A percentile compares a stretch with the other conserved stretches of the same genome.
Conservation (phyloP, 805 yeast genomes). For the Jamesozyma rosinii region DNA sequence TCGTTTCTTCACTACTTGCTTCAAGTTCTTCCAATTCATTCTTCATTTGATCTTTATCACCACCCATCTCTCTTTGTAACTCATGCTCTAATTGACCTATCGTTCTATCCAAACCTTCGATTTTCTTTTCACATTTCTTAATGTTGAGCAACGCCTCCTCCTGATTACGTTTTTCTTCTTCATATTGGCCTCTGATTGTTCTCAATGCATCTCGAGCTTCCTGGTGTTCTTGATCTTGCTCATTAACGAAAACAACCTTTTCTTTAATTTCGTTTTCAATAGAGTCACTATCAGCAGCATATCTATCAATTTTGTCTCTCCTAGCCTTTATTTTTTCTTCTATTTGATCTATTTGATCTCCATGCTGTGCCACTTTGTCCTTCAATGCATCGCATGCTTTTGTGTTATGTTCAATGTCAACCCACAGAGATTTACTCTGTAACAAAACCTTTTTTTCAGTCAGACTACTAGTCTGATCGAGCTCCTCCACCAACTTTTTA, state of each 20-base stretch:
- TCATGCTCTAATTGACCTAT: conserved; percentile 22
- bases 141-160: conserved; percentile 16
- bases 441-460: conserved; percentile 32
- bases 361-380: conserved; percentile 9
- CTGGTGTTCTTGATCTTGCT: conserved; percentile 15
- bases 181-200: conserved; percentile 12
- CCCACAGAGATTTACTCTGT: conserved; percentile 44
- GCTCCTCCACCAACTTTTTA: conserved; percentile 32
- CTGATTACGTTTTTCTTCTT: conserved; percentile 17
- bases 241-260: conserved; percentile 9
- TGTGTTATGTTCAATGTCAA: conserved; percentile 29
- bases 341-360: conserved; percentile 14
- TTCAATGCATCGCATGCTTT: conserved; percentile 13
- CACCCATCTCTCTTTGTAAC: conserved; percentile 24
- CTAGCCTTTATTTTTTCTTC: conserved; percentile 15
- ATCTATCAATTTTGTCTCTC: conserved; percentile 24
- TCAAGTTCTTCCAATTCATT: conserved; percentile 10
- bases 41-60: conserved; percentile 24
- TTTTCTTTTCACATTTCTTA: conserved; percentile 15
- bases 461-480: conserved; percentile 35
- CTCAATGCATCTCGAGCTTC: conserved; percentile 12
- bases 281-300: conserved; percentile 13
- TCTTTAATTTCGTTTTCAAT: conserved; percentile 12
- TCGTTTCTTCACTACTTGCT: conserved; percentile 8
- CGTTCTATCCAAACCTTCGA: conserved; percentile 13